Conservation (phyloP, 176 grass and related monocot genomes). For the Ampelocalamus luodianensis region DNA sequence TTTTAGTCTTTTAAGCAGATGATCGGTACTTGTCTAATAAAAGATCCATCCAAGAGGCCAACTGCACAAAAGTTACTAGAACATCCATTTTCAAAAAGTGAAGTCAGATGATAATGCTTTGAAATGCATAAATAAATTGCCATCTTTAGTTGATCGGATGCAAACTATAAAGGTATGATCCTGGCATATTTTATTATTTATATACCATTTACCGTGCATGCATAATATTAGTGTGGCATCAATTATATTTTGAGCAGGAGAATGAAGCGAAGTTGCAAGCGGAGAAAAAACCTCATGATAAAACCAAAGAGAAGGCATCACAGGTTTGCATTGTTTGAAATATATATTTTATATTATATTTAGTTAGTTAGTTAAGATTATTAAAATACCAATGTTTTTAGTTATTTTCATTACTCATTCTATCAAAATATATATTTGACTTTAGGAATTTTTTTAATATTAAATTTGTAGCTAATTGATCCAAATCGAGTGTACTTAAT, state of each 20-base stretch:
- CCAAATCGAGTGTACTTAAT: neutral
- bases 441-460: no score
- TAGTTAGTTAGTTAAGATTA: neutral
- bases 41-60: constrained; percentile 87
- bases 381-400: neutral
- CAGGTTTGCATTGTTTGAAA: constrained; percentile 50
- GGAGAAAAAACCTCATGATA: constrained; percentile 61
- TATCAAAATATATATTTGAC: neutral
- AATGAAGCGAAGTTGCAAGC: constrained; percentile 77
- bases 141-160: constrained; percentile 68
- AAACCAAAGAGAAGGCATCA: constrained; percentile 73
- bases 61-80: constrained; percentile 75
- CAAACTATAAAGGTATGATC: constrained; percentile 60
- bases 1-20: constrained; percentile 80
- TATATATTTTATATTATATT: neutral
- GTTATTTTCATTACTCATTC: neutral
- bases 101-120: constrained; percentile 63
- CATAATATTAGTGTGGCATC: neutral
- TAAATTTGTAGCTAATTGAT: no score
- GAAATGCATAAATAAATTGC: constrained; percentile 74
- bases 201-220: neutral
- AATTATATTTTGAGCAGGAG: constrained; percentile 48
- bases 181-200: neutral
- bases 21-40: constrained; percentile 86
- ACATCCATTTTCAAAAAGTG: constrained; percentile 81